A percentile compares a stretch with the other conserved stretches of the same genome.
Conservation (phyloP, 1,139 yeast genomes). For the Pichia sp. region DNA sequence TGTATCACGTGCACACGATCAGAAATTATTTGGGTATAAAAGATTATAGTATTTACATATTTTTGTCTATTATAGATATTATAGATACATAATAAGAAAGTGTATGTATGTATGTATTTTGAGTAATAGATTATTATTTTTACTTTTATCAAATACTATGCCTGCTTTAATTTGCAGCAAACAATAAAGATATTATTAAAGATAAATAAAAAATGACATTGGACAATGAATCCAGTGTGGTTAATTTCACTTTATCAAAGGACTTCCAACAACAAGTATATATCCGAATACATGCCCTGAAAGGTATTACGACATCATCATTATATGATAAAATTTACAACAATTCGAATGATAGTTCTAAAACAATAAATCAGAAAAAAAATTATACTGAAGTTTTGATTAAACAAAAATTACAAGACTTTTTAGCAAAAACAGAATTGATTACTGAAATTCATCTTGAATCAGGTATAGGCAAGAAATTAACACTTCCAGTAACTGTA, state of each 20-base stretch:
- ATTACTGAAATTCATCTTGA: constrained; percentile 57
- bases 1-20: no score
- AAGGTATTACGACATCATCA: constrained; percentile 11
- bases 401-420: constrained; percentile 6
- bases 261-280: constrained; percentile 56
- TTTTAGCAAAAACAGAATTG: constrained; percentile 6
- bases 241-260: constrained; percentile 62
- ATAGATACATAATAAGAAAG: no score
- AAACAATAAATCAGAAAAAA: background rate
- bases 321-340: constrained; percentile 3
- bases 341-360: background rate
- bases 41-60: no score
- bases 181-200: no score
- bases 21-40: no score
- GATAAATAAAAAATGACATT: no score
- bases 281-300: constrained; percentile 9
- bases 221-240: constrained; percentile 11
- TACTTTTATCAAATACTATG: no score
- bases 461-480: constrained; percentile 48
- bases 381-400: constrained; percentile 9
- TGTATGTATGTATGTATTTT: no score
- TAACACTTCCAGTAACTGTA: constrained; percentile 56
- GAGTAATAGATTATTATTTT: no score
- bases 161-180: no score
- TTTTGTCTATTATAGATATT: no score